Percentiles rank a stretch among this genome's conserved stretches.
These are phyloP conservation scores for Ophiobolus disseminans DNA, from an alignment of 2,329 filamentous ascomycete genomes.

Conservation along the genomic window DNA sequence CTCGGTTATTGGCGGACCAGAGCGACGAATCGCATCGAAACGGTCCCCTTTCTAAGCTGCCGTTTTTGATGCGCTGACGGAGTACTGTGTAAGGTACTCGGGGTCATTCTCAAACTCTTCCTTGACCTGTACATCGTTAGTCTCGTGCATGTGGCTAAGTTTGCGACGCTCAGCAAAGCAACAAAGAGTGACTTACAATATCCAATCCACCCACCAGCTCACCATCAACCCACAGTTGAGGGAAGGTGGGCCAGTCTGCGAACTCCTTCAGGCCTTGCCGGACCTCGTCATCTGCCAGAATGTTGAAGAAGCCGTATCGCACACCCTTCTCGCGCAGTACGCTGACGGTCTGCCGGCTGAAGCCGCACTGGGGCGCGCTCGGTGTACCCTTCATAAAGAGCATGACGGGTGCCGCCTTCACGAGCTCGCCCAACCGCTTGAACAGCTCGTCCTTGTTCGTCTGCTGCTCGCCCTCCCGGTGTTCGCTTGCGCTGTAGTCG, in stretches of 20 bases:
- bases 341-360: slow-evolving; percentile 86
- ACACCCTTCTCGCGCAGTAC: slow-evolving; percentile 88
- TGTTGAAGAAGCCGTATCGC: slow-evolving; percentile 99
- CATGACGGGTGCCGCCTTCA: slow-evolving; percentile 97
- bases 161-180: background rate
- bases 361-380: slow-evolving; percentile 85
- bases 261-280: slow-evolving; percentile 95
- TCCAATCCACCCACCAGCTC: slow-evolving; percentile 93
- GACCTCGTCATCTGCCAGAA: slow-evolving; percentile 95
- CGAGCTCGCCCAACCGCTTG: slow-evolving; percentile 79
- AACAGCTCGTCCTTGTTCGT: slow-evolving; percentile 81
- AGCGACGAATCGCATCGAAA: background rate
- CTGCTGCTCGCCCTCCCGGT: slow-evolving; percentile 33
- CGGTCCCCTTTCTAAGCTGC: slow-evolving; percentile 3
- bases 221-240: slow-evolving; percentile 89
- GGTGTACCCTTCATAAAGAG: slow-evolving; percentile 99
- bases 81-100: slow-evolving; percentile 80
- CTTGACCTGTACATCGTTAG: slow-evolving; percentile 71
- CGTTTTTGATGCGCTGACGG: slow-evolving; percentile 48
- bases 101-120: slow-evolving; percentile 87
- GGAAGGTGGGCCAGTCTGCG: slow-evolving; percentile 98
- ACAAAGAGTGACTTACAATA: slow-evolving; percentile 72
- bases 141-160: too few relatives aligned
- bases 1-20: background rate
- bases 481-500: slow-evolving; percentile 51